Evolutionary conservation across 2,329 filamentous ascomycete species (phyloP), one percentile per base, ranked within the genome.

Genomic region (Aspergillus sp.): DNA sequence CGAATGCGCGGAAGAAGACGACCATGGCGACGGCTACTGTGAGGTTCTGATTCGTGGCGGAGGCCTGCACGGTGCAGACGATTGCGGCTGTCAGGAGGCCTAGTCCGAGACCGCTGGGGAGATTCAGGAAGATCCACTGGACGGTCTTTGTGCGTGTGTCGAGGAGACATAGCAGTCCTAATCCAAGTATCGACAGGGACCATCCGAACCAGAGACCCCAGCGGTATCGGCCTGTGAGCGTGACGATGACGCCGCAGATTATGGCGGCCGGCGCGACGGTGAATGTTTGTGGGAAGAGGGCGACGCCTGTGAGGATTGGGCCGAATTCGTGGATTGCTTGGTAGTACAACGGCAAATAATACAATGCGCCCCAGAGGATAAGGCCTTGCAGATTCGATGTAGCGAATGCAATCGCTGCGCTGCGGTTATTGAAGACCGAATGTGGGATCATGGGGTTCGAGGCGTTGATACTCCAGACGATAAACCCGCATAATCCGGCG

Each of bases 281-380:
- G 5, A 73, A 57, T 1, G 69, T 66, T 6, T 64, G 70, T 23
- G 77, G 71, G 7, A 78, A 65, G 2, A 77, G 62, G 2, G 68
- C 57, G 2, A 77, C 64, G 3, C 77, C 73, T 2, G 77, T 74
- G 0, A 71, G 63, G 0, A 69, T 64, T 0, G 82, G 75, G 0
- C 72, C 69, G 7, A 73, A 71, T 1, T 69, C 53, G 6, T 71
- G 69, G 0, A 83, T 78, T 2, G 72, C 74, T 59, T 83, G 80
- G 66, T 83, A 82, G 65, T 81, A 84, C 6, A 83, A 66, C 0
- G 82, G 80, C 1, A 83, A 59, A 63, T 81, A 82, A 54, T 66
- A 69, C 9, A 57, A 52, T 1, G 65, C 55, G 62, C 65, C 65
- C 34, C 57, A 64, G 8, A 64, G 52, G 22, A 66, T 57, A 6